Base-by-base conservation (phyloP, 495 filamentous ascomycete species). In the Parathielavia appendiculata region DNA sequence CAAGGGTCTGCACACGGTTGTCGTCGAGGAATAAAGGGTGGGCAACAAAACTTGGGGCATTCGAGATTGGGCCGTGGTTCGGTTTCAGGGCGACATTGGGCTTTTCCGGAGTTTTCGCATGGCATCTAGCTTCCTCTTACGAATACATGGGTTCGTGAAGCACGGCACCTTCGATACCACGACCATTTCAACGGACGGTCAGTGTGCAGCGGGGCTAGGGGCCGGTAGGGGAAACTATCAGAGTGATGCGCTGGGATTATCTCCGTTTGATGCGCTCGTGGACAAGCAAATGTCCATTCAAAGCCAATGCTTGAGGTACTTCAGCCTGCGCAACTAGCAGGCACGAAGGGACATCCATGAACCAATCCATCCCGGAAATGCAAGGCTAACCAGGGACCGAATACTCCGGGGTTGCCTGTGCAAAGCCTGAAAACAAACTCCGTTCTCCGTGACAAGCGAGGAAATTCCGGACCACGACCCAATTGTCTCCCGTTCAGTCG, bases 1-100 rank as follows among this genome's bases (percentile, higher is more conserved):
- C 72, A 97, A 95, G 90, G 92, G 92, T 73, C 84, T 98, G 65
- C 86, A 88, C 70, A 97, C 93, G 58, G 83, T 87, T 59, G 83
- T 93, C 66, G 81, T 84, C 39, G 81, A 83, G 74, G 80, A 83
- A 65, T 80, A 78, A 75, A 64, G 57, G 56, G 57, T 47, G 58
- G 57, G 40, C 62, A 62, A 62, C 61, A 60, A 59, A 70, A 71
- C 66, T 3, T 66, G 56, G 62, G 65, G 54, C 62, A 63, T 61
- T 68, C 53, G 65, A 63, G 50, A 58, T 55, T 64, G 65, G 70
- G 56, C 64, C 66, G 59, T 68, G 64, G 66, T 68, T 68, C 59
- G 67, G 70, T 61, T 73, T 68, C 62, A 69, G 70, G 74, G 71
- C 72, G 75, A 73, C 74, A 76, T 78, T 69, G 70, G 70, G 69